These are phyloP conservation scores for Fraxinus albicans DNA, from an alignment of 305 asterid species.

Conservation along the genomic window DNA sequence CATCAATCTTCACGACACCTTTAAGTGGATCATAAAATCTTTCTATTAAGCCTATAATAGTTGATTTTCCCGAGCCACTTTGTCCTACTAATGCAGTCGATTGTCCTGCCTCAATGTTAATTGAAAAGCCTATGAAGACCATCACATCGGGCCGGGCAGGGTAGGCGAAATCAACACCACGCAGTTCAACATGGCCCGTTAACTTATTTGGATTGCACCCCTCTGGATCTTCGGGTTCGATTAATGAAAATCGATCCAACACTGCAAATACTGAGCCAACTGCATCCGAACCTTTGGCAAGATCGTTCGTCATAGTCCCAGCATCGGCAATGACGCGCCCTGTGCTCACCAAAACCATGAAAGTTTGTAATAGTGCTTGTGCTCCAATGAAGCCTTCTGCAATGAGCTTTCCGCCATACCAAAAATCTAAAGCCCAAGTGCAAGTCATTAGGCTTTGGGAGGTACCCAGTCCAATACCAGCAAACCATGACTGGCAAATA, in stretches of 20 bases:
- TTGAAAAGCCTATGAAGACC: slow-evolving; percentile 64
- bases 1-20: slow-evolving; percentile 69
- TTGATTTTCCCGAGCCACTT: slow-evolving; percentile 92
- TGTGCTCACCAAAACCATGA: slow-evolving; percentile 84
- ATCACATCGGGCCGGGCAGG: slow-evolving; percentile 63
- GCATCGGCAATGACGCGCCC: slow-evolving; percentile 96
- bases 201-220: slow-evolving; percentile 54
- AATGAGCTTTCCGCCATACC: slow-evolving; percentile 88
- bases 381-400: slow-evolving; percentile 65
- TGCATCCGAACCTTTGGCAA: slow-evolving; percentile 77
- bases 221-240: slow-evolving; percentile 74
- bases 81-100: slow-evolving; percentile 89
- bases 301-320: slow-evolving; percentile 88
- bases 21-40: slow-evolving; percentile 70
- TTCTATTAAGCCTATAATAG: slow-evolving; percentile 67
- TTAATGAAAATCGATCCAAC: slow-evolving; percentile 63
- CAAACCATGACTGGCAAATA: slow-evolving; percentile 83
- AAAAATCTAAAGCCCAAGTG: slow-evolving; percentile 80
- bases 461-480: slow-evolving; percentile 81
- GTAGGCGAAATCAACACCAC: slow-evolving; percentile 65
- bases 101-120: slow-evolving; percentile 62
- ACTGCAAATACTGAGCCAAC: slow-evolving; percentile 79
- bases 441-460: slow-evolving; percentile 79
- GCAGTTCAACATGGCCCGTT: slow-evolving; percentile 60
- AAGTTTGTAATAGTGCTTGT: slow-evolving; percentile 68